Percentiles rank a stretch among this genome's conserved stretches.
Evolutionary conservation across 495 filamentous ascomycete genomes (phyloP).

Genomic region (Stereocaulon alpinum): DNA sequence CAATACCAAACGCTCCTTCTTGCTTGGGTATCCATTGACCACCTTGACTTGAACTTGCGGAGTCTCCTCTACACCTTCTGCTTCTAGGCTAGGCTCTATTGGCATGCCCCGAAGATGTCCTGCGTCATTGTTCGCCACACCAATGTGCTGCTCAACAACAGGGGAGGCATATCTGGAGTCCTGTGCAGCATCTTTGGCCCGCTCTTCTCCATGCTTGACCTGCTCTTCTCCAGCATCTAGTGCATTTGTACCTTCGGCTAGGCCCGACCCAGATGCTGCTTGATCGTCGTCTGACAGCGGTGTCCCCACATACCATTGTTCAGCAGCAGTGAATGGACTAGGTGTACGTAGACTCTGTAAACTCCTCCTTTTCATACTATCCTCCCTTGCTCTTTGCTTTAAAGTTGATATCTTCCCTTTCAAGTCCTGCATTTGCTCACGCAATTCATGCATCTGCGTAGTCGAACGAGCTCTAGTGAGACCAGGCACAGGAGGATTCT

Average conservation of each 20-base stretch:
- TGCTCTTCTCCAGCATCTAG: constrained; percentile 6
- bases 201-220: constrained; percentile 1
- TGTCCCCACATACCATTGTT: constrained; percentile 58
- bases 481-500: constrained; percentile 16
- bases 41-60: not conserved
- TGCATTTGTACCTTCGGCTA: not conserved
- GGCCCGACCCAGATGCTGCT: not conserved
- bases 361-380: constrained; percentile 72
- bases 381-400: constrained; percentile 70
- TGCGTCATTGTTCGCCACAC: constrained; percentile 20
- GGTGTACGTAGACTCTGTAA: constrained; percentile 74
- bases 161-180: not conserved
- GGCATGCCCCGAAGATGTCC: constrained; percentile 13
- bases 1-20: constrained; percentile 6
- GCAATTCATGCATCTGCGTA: constrained; percentile 69
- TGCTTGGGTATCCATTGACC: not conserved
- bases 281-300: constrained; percentile 18
- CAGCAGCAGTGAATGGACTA: constrained; percentile 73
- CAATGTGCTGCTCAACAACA: not conserved
- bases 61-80: not conserved
- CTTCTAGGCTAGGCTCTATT: not conserved
- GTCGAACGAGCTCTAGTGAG: constrained; percentile 46
- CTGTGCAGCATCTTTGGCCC: not conserved
- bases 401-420: constrained; percentile 84
- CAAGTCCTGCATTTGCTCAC: constrained; percentile 87